Evolutionary conservation across 164 flowering plant genomes (phyloP), one percentile per base, ranked within the genome.

Genomic region (Warburgia ugandensis): DNA sequence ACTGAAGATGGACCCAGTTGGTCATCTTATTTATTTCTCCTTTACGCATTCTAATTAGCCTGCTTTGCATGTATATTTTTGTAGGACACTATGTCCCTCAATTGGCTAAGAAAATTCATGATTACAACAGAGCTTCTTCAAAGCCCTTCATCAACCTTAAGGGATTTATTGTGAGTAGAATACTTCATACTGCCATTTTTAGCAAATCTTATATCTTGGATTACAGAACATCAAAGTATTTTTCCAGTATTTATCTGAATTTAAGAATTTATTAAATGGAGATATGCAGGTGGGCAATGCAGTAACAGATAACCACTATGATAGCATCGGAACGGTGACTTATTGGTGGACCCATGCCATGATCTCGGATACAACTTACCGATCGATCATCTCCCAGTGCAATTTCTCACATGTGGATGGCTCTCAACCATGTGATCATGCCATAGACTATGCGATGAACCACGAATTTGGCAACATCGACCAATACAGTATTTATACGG

Each of bases 21-120:
- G 8, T 25, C 6, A 3, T 31, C 3, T 45, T 11, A 23, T 26
- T n/a, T 22, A 12, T 4, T 19, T 52, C 9, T 38, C 3, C 7
- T 7, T 26, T n/a, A 28, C 27, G 11, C 10, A 30, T 48, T 48
- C 5, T 2, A 6, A 2, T 4, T n/a, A 17, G 2, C 1, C 21
- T 29, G 3, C 16, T 9, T 47, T 21, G 20, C 12, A 17, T 28
- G 7, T 29, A n/a, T 23, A 28, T 30, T 45, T 36, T 47, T 49
- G 36, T 51, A 78, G 97, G 97, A 6, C 97, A 90, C 65, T 90
- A 90, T 48, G 78, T 90, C 42, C 97, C 97, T 6, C 90, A 90
- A 45, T 59, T 90, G 63, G 95, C 97, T 0, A 67, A 75, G 70
- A 63, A 65, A 55, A 74, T 90, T 35, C 45, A 59, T 20, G 79